Evolutionary conservation across 768 basidiomycete genomes (phyloP).

Genomic region (Lentinula detonsa): DNA sequence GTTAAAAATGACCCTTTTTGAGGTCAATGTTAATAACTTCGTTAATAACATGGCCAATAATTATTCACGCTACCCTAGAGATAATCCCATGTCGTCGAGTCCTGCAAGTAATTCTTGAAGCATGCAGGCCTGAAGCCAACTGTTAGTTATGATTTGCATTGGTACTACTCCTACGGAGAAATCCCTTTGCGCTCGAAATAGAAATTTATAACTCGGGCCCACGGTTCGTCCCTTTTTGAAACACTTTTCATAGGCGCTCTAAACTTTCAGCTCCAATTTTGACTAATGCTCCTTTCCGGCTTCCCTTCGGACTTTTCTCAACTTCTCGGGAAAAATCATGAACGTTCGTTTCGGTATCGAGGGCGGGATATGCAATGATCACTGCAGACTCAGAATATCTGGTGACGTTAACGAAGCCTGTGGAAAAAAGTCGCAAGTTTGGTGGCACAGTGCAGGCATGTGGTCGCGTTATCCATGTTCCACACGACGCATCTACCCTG

Average conservation of each 20-base stretch:
- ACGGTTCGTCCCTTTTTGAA: conserved; percentile 2
- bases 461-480: too few species aligned
- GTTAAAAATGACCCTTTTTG: too few species aligned
- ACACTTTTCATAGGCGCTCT: neutral
- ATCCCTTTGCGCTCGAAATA: neutral
- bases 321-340: neutral
- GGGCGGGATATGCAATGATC: neutral
- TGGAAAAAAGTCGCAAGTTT: too few species aligned
- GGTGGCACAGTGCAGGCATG: too few species aligned
- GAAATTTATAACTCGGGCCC: neutral
- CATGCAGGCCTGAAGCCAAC: neutral
- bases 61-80: too few species aligned
- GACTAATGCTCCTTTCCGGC: neutral
- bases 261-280: neutral
- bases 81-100: neutral
- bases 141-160: neutral
- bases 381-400: too few species aligned
- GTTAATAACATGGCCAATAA: too few species aligned
- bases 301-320: neutral
- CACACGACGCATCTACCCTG: too few species aligned
- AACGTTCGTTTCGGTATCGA: neutral
- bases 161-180: neutral
- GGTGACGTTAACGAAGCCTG: too few species aligned
- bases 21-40: too few species aligned
- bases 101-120: conserved; percentile 1